Conservation (phyloP, 2,329 filamentous ascomycete species). For the Fusarium sororula region DNA sequence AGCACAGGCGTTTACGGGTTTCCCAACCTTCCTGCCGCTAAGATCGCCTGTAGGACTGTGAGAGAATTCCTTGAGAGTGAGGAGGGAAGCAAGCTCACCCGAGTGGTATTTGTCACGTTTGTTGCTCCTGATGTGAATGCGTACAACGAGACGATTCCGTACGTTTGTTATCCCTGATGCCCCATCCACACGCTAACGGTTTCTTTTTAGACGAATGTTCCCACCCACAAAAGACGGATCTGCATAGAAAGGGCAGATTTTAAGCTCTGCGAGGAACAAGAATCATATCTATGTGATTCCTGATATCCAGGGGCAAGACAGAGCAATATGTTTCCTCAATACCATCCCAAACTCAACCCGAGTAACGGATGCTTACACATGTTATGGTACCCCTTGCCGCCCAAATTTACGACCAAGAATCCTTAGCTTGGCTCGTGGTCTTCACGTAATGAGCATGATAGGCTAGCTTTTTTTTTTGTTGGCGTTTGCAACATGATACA, state of each 20-base stretch:
- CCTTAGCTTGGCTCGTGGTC: not conserved
- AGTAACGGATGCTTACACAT: too few relatives aligned
- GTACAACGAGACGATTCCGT: slow-evolving; percentile 80
- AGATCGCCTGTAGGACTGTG: slow-evolving; percentile 71
- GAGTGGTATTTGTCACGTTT: slow-evolving; percentile 88
- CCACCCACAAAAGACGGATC: slow-evolving; percentile 19
- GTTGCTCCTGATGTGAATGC: slow-evolving; percentile 77
- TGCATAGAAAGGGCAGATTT: slow-evolving; percentile 12
- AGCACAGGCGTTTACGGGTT: slow-evolving; percentile 94
- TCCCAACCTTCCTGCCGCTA: slow-evolving; percentile 76
- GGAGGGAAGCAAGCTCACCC: slow-evolving; percentile 65
- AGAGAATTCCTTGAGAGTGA: slow-evolving; percentile 62
- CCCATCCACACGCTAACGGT: not conserved
- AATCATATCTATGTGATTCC: not conserved
- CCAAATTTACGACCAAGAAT: not conserved
- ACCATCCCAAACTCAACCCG: not conserved
- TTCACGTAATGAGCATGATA: not conserved
- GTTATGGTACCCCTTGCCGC: not conserved
- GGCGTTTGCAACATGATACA: not conserved
- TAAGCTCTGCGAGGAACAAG: not conserved
- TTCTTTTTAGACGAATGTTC: slow-evolving; percentile 36
- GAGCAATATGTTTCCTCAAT: not conserved
- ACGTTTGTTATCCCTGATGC: slow-evolving; percentile 36
- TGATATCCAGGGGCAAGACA: not conserved
- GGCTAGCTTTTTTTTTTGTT: not conserved